phyloP scores from a whole-genome alignment of 2,329 filamentous ascomycete genomes.

The Mariannaea elegans region DNA sequence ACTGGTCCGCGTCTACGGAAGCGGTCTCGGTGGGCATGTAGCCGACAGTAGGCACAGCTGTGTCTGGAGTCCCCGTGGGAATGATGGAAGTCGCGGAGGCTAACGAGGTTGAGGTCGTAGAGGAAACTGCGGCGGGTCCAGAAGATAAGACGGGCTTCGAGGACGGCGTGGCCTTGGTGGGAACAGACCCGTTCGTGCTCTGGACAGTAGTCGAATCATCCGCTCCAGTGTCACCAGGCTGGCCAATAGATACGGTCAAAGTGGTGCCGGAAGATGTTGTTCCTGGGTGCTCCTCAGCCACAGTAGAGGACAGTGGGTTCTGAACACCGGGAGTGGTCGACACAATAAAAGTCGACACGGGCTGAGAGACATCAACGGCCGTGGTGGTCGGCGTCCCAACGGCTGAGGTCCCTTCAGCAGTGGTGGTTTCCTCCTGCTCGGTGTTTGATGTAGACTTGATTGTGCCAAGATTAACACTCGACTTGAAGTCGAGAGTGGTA shows the following conservation, averaged over 20 bases:
- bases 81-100: conserved; percentile 18
- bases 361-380: conserved; percentile 11
- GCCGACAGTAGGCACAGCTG: conserved; percentile 53
- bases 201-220: conserved; percentile 19
- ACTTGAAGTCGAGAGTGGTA: conserved; percentile 15
- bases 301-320: conserved; percentile 14
- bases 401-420: conserved; percentile 19
- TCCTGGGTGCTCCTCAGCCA: not conserved
- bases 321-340: conserved; percentile 18
- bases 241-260: conserved; percentile 25
- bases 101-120: conserved; percentile 24
- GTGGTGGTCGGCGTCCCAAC: conserved; percentile 21
- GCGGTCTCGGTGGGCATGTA: conserved; percentile 48
- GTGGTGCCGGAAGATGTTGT: conserved; percentile 23
- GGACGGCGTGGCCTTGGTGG: conserved; percentile 25
- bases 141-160: conserved; percentile 10
- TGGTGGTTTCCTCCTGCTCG: not conserved
- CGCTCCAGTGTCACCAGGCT: conserved; percentile 24
- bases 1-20: conserved; percentile 52
- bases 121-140: conserved; percentile 9
- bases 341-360: not conserved
- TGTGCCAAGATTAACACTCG: conserved; percentile 37
- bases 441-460: conserved; percentile 27
- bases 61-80: conserved; percentile 43
- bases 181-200: conserved; percentile 12